These are phyloP conservation scores for Didymella exigua DNA, from an alignment of 2,329 filamentous ascomycete genomes.

Conservation along the genomic window DNA sequence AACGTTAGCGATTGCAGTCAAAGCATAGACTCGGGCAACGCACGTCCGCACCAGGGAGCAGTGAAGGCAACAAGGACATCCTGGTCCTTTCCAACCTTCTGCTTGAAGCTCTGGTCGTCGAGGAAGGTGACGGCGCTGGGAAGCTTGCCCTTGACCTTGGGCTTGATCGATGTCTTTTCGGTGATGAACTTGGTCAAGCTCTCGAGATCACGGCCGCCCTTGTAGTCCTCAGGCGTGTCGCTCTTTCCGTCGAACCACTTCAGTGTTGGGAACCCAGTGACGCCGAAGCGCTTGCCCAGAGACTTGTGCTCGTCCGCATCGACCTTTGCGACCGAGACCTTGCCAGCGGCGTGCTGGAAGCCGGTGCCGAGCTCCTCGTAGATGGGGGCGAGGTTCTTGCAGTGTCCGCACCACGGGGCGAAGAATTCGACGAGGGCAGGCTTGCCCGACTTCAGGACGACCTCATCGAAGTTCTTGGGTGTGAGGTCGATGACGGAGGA, in stretches of 20 bases:
- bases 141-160: constrained; percentile 74
- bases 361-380: constrained; percentile 86
- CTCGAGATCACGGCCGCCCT: constrained; percentile 84
- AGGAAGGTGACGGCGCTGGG: constrained; percentile 80
- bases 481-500: constrained; percentile 90
- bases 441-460: constrained; percentile 90
- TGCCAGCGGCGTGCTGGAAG: constrained; percentile 75
- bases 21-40: constrained; percentile 50
- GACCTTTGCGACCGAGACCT: constrained; percentile 90
- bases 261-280: constrained; percentile 94
- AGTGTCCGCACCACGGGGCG: constrained; percentile 98
- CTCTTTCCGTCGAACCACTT: constrained; percentile 99
- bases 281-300: constrained; percentile 82
- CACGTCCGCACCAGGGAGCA: constrained; percentile 97
- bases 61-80: constrained; percentile 95
- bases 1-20: constrained; percentile 13
- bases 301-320: constrained; percentile 88
- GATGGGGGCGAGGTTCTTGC: constrained; percentile 93
- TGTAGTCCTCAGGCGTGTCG: constrained; percentile 83
- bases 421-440: constrained; percentile 98
- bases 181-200: constrained; percentile 79
- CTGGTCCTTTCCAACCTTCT: constrained; percentile 81
- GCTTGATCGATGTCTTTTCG: constrained; percentile 84
- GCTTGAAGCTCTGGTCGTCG: constrained; percentile 78
- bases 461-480: constrained; percentile 86